Evolutionary conservation across 2,329 filamentous ascomycete species (phyloP).

Genomic region (Colletotrichum limetticola): DNA sequence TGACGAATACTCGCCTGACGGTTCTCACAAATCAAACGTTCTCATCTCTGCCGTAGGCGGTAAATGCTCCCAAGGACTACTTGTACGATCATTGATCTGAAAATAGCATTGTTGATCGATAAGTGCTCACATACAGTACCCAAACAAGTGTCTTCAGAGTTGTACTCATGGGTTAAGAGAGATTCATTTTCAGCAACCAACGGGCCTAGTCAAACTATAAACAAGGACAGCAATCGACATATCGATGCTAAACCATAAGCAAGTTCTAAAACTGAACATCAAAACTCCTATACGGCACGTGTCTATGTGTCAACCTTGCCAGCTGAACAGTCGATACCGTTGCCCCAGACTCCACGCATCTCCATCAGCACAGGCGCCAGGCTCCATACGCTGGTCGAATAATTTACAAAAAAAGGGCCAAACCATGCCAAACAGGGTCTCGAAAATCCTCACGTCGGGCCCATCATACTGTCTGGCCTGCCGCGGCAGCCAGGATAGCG

Average conservation of each 20-base stretch:
- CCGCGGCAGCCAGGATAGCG: constrained; percentile 12
- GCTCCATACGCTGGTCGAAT: not conserved
- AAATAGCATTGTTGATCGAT: not conserved
- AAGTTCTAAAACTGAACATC: not conserved
- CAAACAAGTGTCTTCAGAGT: not conserved
- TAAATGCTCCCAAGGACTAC: not conserved
- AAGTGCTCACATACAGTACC: not conserved
- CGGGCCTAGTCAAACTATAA: not conserved
- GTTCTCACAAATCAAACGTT: too few species aligned
- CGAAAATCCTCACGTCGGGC: too few species aligned
- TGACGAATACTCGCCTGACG: not conserved
- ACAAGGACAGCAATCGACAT: not conserved
- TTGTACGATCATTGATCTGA: not conserved
- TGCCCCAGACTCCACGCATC: constrained; percentile 5
- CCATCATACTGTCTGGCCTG: constrained; percentile 4
- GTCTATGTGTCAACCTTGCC: not conserved
- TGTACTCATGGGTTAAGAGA: not conserved
- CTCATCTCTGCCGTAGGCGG: too few species aligned
- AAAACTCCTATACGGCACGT: not conserved
- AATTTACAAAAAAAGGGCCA: constrained; percentile 1
- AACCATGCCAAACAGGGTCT: not conserved
- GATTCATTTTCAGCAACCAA: not conserved
- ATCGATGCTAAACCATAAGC: not conserved
- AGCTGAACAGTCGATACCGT: not conserved
- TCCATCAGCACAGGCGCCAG: not conserved